Conservation (phyloP, 2,329 filamentous ascomycete genomes). For the Verticillium dahliae region DNA sequence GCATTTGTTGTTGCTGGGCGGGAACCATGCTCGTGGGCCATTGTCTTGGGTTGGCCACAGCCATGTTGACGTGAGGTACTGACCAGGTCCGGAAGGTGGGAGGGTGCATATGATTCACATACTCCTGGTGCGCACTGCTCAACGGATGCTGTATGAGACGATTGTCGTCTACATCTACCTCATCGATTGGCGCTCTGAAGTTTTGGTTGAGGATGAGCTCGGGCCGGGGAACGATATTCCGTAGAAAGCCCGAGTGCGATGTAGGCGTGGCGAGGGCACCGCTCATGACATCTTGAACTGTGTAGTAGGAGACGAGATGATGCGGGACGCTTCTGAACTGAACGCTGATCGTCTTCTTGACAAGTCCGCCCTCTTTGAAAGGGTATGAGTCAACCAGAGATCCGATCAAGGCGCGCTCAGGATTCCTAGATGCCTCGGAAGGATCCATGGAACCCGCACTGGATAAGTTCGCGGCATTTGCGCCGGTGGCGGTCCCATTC, state of each 20-base stretch:
- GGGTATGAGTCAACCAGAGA: slow-evolving; percentile 85
- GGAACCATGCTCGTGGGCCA: neutral
- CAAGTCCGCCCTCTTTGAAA: slow-evolving; percentile 74
- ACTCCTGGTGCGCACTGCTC: neutral
- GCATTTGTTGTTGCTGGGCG: neutral
- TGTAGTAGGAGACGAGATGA: slow-evolving; percentile 87
- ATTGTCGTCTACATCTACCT: slow-evolving; percentile 34
- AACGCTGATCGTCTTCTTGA: slow-evolving; percentile 92
- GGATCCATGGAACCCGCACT: slow-evolving; percentile 7
- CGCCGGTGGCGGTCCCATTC: neutral
- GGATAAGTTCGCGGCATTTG: neutral
- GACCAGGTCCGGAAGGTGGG: neutral
- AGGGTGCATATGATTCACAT: neutral
- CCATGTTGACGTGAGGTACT: neutral
- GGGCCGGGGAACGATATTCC: slow-evolving; percentile 34
- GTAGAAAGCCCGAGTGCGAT: slow-evolving; percentile 28
- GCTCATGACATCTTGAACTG: slow-evolving; percentile 66
- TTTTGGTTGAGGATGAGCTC: slow-evolving; percentile 57
- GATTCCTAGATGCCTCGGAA: slow-evolving; percentile 8
- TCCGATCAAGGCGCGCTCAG: slow-evolving; percentile 17
- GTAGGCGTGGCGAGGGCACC: slow-evolving; percentile 53
- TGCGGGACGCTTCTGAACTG: slow-evolving; percentile 68
- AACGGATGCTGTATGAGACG: neutral
- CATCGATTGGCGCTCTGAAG: slow-evolving; percentile 61
- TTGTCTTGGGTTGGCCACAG: neutral